A percentile compares a stretch with the other conserved stretches of the same genome.
These are phyloP conservation scores for Carex kokanica DNA, from an alignment of 176 grass and related monocot genomes.

Conservation along the genomic window DNA sequence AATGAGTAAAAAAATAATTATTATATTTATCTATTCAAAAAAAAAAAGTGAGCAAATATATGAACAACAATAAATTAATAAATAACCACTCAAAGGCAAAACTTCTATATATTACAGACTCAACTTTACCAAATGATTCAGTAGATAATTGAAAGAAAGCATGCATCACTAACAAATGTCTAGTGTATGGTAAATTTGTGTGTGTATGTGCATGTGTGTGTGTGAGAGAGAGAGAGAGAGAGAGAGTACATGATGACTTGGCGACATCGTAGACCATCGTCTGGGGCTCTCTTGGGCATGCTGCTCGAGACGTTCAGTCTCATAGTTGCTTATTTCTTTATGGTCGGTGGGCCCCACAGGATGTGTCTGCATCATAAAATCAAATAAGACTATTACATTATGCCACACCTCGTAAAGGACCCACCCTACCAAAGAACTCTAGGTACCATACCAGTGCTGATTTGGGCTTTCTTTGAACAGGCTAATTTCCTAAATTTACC, in stretches of 20 bases:
- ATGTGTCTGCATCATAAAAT: slow-evolving; percentile 34
- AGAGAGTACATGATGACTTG: slow-evolving; percentile 54
- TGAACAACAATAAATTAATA: neutral
- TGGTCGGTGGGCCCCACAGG: slow-evolving; percentile 19
- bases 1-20: slow-evolving; percentile 18
- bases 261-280: slow-evolving; percentile 38
- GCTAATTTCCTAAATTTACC: neutral
- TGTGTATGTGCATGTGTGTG: too few species aligned
- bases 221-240: neutral
- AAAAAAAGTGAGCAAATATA: neutral
- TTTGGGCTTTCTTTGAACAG: neutral
- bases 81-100: neutral
- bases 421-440: slow-evolving; percentile 4
- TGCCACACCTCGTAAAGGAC: neutral
- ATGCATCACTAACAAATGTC: neutral
- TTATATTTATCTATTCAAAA: neutral
- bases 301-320: slow-evolving; percentile 46
- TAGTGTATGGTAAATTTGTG: neutral
- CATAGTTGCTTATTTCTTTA: slow-evolving; percentile 34
- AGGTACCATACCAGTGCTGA: neutral
- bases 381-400: slow-evolving; percentile 20
- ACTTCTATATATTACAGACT: neutral
- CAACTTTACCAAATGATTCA: neutral
- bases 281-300: slow-evolving; percentile 36
- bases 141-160: neutral